Evolutionary conservation across 305 asterid genomes (phyloP).

Genomic region (Fraxinus baroniana): DNA sequence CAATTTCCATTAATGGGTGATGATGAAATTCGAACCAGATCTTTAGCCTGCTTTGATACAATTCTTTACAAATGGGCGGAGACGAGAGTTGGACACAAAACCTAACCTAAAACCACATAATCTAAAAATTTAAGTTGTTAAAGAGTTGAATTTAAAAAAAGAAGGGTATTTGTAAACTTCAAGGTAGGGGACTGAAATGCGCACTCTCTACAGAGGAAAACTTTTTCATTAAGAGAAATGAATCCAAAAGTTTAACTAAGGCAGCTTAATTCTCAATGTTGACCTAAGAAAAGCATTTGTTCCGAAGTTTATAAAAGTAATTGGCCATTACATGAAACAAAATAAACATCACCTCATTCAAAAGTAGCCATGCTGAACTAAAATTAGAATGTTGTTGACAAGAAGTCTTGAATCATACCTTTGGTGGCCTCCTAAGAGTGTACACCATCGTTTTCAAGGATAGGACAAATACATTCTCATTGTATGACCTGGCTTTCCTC

Average conservation of each 20-base stretch:
- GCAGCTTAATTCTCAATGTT: neutral
- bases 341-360: neutral
- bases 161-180: neutral
- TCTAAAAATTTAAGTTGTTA: neutral
- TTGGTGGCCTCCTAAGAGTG: conserved; percentile 57
- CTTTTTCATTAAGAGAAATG: neutral
- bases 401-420: conserved; percentile 27
- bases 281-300: neutral
- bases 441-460: conserved; percentile 63
- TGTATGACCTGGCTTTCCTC: conserved; percentile 35
- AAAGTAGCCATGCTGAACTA: neutral
- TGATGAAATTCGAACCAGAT: neutral
- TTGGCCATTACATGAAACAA: neutral
- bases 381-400: neutral
- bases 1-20: neutral
- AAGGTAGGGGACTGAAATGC: neutral
- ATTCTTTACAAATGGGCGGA: neutral
- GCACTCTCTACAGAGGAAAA: neutral
- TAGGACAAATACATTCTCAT: conserved; percentile 42
- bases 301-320: neutral
- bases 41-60: neutral
- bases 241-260: neutral
- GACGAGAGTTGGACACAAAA: neutral
- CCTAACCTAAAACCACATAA: neutral
- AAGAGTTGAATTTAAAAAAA: neutral